A percentile compares a stretch with the other conserved stretches of the same genome.
Conservation (phyloP, 768 basidiomycete genomes). For the Trametes punicea region DNA sequence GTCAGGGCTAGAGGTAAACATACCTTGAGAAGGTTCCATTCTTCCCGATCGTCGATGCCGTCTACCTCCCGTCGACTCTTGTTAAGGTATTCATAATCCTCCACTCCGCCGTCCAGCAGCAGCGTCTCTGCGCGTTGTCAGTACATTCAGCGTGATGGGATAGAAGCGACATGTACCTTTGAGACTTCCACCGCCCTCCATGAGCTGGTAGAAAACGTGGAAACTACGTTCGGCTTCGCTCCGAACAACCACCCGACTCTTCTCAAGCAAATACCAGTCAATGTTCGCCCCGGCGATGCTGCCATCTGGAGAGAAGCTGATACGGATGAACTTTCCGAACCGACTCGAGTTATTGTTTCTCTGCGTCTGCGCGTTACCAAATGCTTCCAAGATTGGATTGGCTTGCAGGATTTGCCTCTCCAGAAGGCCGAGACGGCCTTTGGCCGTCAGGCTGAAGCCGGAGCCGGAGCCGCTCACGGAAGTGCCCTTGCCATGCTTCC, state of each 20-base stretch:
- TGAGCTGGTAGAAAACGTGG: slow-evolving; percentile 95
- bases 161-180: slow-evolving; percentile 49
- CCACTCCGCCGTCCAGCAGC: slow-evolving; percentile 68
- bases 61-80: slow-evolving; percentile 90
- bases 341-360: slow-evolving; percentile 98
- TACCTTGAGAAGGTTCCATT: slow-evolving; percentile 81
- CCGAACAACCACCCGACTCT: slow-evolving; percentile 88
- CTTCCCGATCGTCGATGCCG: slow-evolving; percentile 87
- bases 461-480: slow-evolving; percentile 44
- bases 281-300: slow-evolving; percentile 97
- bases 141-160: not conserved
- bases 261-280: slow-evolving; percentile 98
- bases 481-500: slow-evolving; percentile 46
- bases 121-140: slow-evolving; percentile 51
- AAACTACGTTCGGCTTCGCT: slow-evolving; percentile 90
- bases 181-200: slow-evolving; percentile 70
- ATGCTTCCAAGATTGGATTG: slow-evolving; percentile 95
- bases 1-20: slow-evolving; percentile 8
- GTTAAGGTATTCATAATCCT: slow-evolving; percentile 89
- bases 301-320: slow-evolving; percentile 88
- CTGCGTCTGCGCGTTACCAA: slow-evolving; percentile 98
- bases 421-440: slow-evolving; percentile 78
- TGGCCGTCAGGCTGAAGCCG: slow-evolving; percentile 47
- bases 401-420: slow-evolving; percentile 97
- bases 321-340: slow-evolving; percentile 97